These are phyloP conservation scores for Reticulascus tulasneorum DNA, from an alignment of 2,329 filamentous ascomycete genomes.

Conservation along the genomic window DNA sequence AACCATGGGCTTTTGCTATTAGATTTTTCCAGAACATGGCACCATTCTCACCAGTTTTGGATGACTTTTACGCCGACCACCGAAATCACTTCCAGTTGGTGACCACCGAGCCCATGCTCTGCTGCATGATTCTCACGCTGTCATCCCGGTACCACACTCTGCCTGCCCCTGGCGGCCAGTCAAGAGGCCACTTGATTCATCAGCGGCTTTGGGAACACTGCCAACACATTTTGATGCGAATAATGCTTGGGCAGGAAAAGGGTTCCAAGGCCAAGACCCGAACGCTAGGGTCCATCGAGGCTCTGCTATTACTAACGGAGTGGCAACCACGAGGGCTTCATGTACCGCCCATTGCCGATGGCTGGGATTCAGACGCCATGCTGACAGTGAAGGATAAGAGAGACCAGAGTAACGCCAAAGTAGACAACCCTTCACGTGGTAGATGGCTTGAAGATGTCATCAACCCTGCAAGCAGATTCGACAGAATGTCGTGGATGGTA, in stretches of 20 bases:
- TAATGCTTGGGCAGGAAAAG: slow-evolving; percentile 52
- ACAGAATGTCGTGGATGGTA: slow-evolving; percentile 59
- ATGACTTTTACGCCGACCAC: slow-evolving; percentile 45
- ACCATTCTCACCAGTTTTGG: slow-evolving; percentile 45
- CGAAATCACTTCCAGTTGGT: slow-evolving; percentile 43
- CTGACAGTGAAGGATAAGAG: slow-evolving; percentile 32
- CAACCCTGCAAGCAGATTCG: slow-evolving; percentile 48
- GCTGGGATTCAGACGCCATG: slow-evolving; percentile 51
- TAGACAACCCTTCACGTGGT: not conserved
- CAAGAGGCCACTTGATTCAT: slow-evolving; percentile 49
- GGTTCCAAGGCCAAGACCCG: slow-evolving; percentile 43
- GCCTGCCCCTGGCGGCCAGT: slow-evolving; percentile 36
- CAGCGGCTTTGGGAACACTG: slow-evolving; percentile 51
- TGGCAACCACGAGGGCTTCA: slow-evolving; percentile 54
- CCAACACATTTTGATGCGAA: slow-evolving; percentile 47
- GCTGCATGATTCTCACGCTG: slow-evolving; percentile 49
- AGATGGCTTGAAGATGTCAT: slow-evolving; percentile 50
- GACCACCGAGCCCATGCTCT: slow-evolving; percentile 47
- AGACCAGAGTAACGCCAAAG: slow-evolving; percentile 9
- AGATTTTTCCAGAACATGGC: slow-evolving; percentile 48
- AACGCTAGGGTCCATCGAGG: slow-evolving; percentile 49
- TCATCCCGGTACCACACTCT: slow-evolving; percentile 48
- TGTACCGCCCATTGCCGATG: slow-evolving; percentile 48
- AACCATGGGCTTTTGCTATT: slow-evolving; percentile 18
- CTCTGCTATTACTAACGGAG: slow-evolving; percentile 49